Evolutionary conservation across 2,329 filamentous ascomycete species (phyloP).

Genomic region (Rosellinia necatrix): DNA sequence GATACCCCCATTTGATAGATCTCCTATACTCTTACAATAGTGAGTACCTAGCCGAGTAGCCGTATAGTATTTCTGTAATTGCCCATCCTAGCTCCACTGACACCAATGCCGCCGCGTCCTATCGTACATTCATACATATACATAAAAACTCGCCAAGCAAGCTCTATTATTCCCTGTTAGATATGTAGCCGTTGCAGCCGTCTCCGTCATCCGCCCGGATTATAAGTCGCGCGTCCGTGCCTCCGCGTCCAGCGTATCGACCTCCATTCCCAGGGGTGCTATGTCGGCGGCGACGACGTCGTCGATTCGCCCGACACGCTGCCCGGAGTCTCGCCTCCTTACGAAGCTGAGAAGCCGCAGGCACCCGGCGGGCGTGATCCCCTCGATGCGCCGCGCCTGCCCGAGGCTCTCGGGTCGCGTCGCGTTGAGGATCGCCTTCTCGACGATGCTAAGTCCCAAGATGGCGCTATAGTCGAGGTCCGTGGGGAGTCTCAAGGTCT

Average conservation of each 20-base stretch:
- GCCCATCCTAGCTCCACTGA: background rate
- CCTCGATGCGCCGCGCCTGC: conserved; percentile 87
- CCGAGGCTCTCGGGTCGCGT: conserved; percentile 84
- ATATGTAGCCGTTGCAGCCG: background rate
- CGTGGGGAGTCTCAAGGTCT: conserved; percentile 70
- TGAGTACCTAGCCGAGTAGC: no score
- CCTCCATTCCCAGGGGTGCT: conserved; percentile 41
- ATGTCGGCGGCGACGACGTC: conserved; percentile 28
- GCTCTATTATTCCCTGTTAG: background rate
- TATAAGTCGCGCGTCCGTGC: conserved; percentile 45
- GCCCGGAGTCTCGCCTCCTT: conserved; percentile 45
- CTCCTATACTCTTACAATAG: background rate
- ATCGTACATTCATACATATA: conserved; percentile 7
- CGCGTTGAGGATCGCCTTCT: conserved; percentile 70
- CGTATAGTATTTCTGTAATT: background rate
- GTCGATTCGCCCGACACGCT: conserved; percentile 19
- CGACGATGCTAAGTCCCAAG: conserved; percentile 76
- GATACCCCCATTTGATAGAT: no score
- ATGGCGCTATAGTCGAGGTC: conserved; percentile 79
- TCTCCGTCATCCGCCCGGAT: background rate
- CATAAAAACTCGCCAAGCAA: background rate
- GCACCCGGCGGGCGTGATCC: conserved; percentile 66
- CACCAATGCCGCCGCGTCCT: background rate
- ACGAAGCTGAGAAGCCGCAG: conserved; percentile 67
- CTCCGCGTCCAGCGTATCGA: conserved; percentile 47